phyloP scores from a whole-genome alignment of 495 filamentous ascomycete genomes.

The Chaetomium tenue region DNA sequence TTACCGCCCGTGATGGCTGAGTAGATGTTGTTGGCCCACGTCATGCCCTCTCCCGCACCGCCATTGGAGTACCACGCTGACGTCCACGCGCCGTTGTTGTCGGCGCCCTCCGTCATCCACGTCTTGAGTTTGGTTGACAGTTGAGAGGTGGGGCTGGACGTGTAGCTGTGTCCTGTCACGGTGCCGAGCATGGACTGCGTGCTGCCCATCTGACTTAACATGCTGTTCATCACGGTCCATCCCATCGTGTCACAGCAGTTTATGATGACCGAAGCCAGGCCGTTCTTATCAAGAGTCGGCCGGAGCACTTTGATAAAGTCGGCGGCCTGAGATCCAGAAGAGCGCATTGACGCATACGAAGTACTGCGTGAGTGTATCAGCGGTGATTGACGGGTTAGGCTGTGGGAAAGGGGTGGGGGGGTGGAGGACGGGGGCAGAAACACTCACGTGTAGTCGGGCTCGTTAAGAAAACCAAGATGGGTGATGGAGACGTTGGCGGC shows the following conservation, averaged over 20 bases:
- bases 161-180: conserved; percentile 51
- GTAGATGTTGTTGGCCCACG: conserved; percentile 57
- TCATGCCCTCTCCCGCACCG: conserved; percentile 50
- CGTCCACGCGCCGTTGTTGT: conserved; percentile 43
- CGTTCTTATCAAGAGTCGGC: conserved; percentile 44
- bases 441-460: conserved; percentile 40
- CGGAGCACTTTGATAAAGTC: conserved; percentile 53
- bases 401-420: not conserved
- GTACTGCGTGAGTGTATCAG: conserved; percentile 32
- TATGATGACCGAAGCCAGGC: conserved; percentile 38
- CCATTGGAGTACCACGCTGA: conserved; percentile 51
- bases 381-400: not conserved
- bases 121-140: conserved; percentile 41
- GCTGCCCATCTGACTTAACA: conserved; percentile 44
- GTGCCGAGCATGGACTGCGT: conserved; percentile 42
- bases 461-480: conserved; percentile 54
- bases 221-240: conserved; percentile 42
- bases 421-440: too few species aligned
- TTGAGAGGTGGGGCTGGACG: conserved; percentile 37
- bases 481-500: conserved; percentile 48
- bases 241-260: conserved; percentile 55
- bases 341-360: conserved; percentile 45
- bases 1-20: conserved; percentile 44
- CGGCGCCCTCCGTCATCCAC: conserved; percentile 50
- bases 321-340: conserved; percentile 49